A percentile compares a stretch with the other conserved stretches of the same genome.
Conservation (phyloP, 1,284 basidiomycete species). For the Fomitopsis schrenkii region DNA sequence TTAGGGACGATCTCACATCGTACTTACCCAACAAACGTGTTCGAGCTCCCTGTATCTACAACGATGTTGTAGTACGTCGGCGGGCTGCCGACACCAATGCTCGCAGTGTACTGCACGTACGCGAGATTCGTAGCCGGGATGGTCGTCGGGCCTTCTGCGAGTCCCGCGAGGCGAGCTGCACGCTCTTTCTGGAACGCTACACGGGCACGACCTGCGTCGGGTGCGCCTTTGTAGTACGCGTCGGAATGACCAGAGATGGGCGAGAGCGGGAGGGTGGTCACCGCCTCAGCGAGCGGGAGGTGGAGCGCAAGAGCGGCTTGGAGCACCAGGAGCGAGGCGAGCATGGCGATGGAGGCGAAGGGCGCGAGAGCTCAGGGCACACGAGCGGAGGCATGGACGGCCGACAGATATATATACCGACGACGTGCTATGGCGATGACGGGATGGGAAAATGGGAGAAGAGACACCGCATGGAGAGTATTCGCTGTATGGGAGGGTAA, state of each 20-base stretch:
- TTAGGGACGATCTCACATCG: background rate
- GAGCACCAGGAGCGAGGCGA: background rate
- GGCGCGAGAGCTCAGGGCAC: background rate
- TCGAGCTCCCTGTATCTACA: constrained; percentile 46
- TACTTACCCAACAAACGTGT: constrained; percentile 8
- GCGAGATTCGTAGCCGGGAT: constrained; percentile 21
- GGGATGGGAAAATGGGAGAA: background rate
- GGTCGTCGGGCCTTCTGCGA: constrained; percentile 3
- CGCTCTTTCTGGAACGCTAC: constrained; percentile 8
- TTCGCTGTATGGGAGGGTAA: background rate
- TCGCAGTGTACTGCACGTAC: constrained; percentile 49
- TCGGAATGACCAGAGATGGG: constrained; percentile 5
- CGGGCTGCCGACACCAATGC: constrained; percentile 55
- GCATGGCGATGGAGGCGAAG: background rate
- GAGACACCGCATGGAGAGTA: background rate
- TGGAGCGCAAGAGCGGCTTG: background rate
- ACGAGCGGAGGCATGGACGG: background rate
- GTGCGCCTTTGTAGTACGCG: constrained; percentile 4
- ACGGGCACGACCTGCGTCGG: constrained; percentile 6
- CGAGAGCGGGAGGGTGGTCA: constrained; percentile 3
- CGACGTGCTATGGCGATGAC: background rate
- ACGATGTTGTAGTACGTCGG: constrained; percentile 55
- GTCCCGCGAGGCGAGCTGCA: constrained; percentile 3
- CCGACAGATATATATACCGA: background rate
- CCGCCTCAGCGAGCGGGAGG: background rate